A percentile compares a stretch with the other conserved stretches of the same genome.
phyloP scores from a whole-genome alignment of 352 stramenopile species.

The Pythium utonaiense region DNA sequence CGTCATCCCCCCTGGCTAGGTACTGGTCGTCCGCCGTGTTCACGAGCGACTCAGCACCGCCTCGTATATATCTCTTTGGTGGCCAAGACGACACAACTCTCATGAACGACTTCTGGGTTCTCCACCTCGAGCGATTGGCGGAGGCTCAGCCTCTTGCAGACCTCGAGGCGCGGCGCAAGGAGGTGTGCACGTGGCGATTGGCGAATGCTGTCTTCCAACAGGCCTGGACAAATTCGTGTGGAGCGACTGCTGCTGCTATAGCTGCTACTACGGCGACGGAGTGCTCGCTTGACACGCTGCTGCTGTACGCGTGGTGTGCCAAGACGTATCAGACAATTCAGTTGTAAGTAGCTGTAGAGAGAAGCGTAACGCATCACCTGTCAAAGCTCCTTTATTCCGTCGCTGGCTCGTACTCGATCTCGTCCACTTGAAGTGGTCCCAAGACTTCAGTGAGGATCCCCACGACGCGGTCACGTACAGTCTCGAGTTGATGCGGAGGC shows the following conservation, averaged over 20 bases:
- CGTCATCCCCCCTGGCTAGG: conserved; percentile 16
- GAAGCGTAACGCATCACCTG: no score
- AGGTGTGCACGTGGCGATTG: conserved; percentile 46
- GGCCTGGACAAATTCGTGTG: conserved; percentile 44
- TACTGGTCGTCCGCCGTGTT: conserved; percentile 50
- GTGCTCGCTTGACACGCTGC: conserved; percentile 41
- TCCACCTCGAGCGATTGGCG: conserved; percentile 35
- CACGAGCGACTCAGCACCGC: conserved; percentile 19
- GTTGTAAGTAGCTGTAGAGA: conserved; percentile 21
- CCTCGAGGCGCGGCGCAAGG: conserved; percentile 21
- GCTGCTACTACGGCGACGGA: conserved; percentile 21
- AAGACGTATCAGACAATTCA: conserved; percentile 49
- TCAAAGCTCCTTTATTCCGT: not conserved
- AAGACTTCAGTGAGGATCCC: conserved; percentile 40
- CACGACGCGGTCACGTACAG: conserved; percentile 45
- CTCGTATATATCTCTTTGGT: conserved; percentile 49
- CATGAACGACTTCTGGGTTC: conserved; percentile 56
- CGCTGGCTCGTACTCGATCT: conserved; percentile 50
- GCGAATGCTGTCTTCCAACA: conserved; percentile 31
- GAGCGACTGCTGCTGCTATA: conserved; percentile 20
- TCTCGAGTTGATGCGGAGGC: conserved; percentile 52
- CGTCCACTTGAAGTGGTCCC: conserved; percentile 29
- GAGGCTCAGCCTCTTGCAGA: conserved; percentile 25
- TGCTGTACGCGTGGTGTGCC: conserved; percentile 54
- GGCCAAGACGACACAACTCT: conserved; percentile 64